Evolutionary conservation across 108 stramenopile genomes (phyloP), one percentile per base, ranked within the genome.

Genomic region (Cyclotella cryptica): DNA sequence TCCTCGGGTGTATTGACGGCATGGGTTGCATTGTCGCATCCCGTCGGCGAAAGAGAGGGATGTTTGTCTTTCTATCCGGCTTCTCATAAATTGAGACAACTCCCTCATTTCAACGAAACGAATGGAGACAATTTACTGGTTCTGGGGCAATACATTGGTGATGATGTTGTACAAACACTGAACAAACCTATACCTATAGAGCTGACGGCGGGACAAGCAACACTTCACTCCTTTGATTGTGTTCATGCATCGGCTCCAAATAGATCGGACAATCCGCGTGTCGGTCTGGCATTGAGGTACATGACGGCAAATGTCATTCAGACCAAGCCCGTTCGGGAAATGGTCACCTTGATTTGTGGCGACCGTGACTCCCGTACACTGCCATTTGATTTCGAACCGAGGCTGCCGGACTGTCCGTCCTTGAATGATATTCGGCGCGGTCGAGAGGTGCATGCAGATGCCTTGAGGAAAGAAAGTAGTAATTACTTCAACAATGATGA

Each of bases 11-110:
- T 74, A 15, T 47, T 80, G 47, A 85, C 84, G 7, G 79, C 75
- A 61, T 85, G 84, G 84, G 46, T 85, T 14, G 84, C 84, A 14
- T 52, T 85, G 35, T 80, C 79, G 21, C 45, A 85, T 76, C 77
- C 79, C 3, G 77, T 78, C 49, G 83, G 83, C 12, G 45, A 70
- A 26, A 47, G 43, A 17, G 77, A 78, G 27, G 84, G 84, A 0
- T 85, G 84, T 71, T 66, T 85, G 51, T 66, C 64, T 14, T 85
- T 85, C 52, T 74, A 74, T 58, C 64, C 67, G 29, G 64, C 39
- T 53, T 80, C 79, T 42, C 79, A 85, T 60, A 75, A 51, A 58
- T 19, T 65, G 24, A 69, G 68, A 17, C 79, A 85, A 66, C 15
- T 77, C 1, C 68, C 66, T 42, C 79, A 85, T 71, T 1, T 21